Evolutionary conservation across 768 basidiomycete genomes (phyloP), one percentile per base, ranked within the genome.

Genomic region (Termitomyces titanicus): DNA sequence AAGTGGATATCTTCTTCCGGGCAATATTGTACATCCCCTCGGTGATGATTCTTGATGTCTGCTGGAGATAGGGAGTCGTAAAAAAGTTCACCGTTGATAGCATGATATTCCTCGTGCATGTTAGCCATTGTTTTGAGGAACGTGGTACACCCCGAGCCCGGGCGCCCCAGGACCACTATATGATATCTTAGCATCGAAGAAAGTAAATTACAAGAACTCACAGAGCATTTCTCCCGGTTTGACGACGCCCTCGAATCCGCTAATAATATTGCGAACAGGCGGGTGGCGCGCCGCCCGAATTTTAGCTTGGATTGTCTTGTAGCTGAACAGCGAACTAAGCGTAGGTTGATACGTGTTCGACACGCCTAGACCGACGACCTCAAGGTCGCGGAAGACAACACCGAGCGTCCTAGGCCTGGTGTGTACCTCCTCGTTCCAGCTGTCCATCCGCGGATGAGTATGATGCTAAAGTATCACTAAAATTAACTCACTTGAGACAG

Each of bases 1-100:
- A 94, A 88, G 64, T 93, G 92, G 3, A 89, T 74, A 64, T 95
- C 92, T 61, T 92, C 92, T 71, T 91, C 92, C 0, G 89, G 88
- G 56, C 80, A 86, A 66, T 91, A 93, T 53, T 82, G 81, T 3
- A 90, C 85, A 61, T 92, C 92, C 15, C 92, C 94, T 7, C 87
- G 84, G 64, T 82, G 87, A 47, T 79, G 80, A 50, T 82, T 79
- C 51, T 68, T 63, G 56, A 95, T 76, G 54, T 92, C 78, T 0
- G 79, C 68, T 2, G 88, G 80, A 0, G 84, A 71, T 51, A 95
- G 76, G 1, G 89, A 84, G 63, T 89, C 89, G 64, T 95, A 97
- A 39, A 75, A 74, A 5, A 94, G 79, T 0, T 86, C 75, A 15
- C 93, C 93, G n/a, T 83, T 70, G 25, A 94, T 79, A 2, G 72